Percentiles rank a stretch among this genome's conserved stretches.
Conservation (phyloP, 306 rosid genomes). For the Quercus berberidifolia region DNA sequence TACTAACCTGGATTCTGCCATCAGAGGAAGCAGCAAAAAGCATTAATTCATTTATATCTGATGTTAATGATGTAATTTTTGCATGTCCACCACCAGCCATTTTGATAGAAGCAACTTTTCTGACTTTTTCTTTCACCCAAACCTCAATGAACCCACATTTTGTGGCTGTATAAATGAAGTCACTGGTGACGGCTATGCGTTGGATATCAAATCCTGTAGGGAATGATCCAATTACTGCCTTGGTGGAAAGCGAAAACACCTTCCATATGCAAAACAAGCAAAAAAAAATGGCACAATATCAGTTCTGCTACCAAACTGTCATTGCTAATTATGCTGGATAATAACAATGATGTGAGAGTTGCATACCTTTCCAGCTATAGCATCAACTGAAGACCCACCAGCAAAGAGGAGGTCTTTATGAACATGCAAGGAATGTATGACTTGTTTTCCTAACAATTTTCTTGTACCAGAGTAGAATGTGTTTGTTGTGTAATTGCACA, state of each 20-base stretch:
- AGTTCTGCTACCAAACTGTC: neutral
- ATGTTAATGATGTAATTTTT: slow-evolving; percentile 63
- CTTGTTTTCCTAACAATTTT: slow-evolving; percentile 78
- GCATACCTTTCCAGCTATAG: slow-evolving; percentile 71
- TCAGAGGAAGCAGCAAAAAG: slow-evolving; percentile 77
- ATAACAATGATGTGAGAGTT: neutral
- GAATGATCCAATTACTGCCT: slow-evolving; percentile 63
- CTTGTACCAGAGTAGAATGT: slow-evolving; percentile 76
- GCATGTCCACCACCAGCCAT: slow-evolving; percentile 56
- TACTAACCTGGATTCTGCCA: slow-evolving; percentile 78
- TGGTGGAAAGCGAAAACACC: slow-evolving; percentile 63
- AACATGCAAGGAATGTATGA: slow-evolving; percentile 64
- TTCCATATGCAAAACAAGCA: slow-evolving; percentile 11
- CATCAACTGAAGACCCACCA: slow-evolving; percentile 71
- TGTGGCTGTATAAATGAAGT: slow-evolving; percentile 70
- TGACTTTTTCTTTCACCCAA: slow-evolving; percentile 62
- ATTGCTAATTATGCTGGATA: neutral
- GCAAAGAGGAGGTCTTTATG: slow-evolving; percentile 62
- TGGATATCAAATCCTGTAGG: slow-evolving; percentile 68
- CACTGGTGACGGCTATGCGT: slow-evolving; percentile 60
- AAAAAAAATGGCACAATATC: neutral
- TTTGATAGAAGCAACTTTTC: slow-evolving; percentile 63
- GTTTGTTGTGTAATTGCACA: slow-evolving; percentile 47
- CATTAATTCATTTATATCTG: slow-evolving; percentile 57
- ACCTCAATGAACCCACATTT: slow-evolving; percentile 76